Percentiles rank a stretch among this genome's conserved stretches.
These are phyloP conservation scores for Vigna reflexopilosa DNA, from an alignment of 306 rosid species.

Conservation along the genomic window DNA sequence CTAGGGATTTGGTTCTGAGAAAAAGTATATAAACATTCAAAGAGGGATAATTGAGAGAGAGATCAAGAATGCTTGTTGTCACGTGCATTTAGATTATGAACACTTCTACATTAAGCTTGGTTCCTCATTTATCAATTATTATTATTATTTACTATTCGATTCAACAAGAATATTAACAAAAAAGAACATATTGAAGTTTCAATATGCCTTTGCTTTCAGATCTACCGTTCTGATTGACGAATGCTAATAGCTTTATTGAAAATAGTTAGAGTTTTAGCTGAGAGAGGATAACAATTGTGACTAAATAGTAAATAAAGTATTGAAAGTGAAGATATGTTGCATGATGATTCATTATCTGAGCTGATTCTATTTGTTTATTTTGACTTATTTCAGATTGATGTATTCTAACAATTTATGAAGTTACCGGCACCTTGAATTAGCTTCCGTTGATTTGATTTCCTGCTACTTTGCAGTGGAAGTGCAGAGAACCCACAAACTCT, in stretches of 20 bases:
- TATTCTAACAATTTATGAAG: slow-evolving; percentile 41
- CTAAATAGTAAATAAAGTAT: background rate
- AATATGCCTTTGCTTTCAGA: slow-evolving; percentile 33
- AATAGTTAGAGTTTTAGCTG: slow-evolving; percentile 6
- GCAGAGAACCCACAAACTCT: slow-evolving; percentile 21
- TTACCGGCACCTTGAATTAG: slow-evolving; percentile 38
- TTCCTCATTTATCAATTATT: slow-evolving; percentile 1
- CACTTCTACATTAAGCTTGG: slow-evolving; percentile 3
- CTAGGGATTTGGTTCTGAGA: slow-evolving; percentile 34
- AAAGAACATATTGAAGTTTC: slow-evolving; percentile 29
- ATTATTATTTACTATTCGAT: background rate
- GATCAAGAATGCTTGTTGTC: slow-evolving; percentile 12
- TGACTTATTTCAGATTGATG: slow-evolving; percentile 44
- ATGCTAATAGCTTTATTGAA: slow-evolving; percentile 9
- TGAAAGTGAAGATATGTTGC: slow-evolving; percentile 28
- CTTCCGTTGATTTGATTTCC: slow-evolving; percentile 45
- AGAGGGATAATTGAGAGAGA: slow-evolving; percentile 6
- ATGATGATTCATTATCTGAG: slow-evolving; percentile 31
- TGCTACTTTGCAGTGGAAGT: slow-evolving; percentile 37
- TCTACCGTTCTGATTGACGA: slow-evolving; percentile 26
- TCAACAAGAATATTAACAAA: slow-evolving; percentile 15
- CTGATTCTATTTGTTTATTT: slow-evolving; percentile 34
- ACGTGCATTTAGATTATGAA: slow-evolving; percentile 24
- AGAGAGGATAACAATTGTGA: slow-evolving; percentile 28
- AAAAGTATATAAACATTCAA: background rate